These are phyloP conservation scores for Fraxinus quadrangulata DNA, from an alignment of 257 asterid genomes.

Conservation along the genomic window DNA sequence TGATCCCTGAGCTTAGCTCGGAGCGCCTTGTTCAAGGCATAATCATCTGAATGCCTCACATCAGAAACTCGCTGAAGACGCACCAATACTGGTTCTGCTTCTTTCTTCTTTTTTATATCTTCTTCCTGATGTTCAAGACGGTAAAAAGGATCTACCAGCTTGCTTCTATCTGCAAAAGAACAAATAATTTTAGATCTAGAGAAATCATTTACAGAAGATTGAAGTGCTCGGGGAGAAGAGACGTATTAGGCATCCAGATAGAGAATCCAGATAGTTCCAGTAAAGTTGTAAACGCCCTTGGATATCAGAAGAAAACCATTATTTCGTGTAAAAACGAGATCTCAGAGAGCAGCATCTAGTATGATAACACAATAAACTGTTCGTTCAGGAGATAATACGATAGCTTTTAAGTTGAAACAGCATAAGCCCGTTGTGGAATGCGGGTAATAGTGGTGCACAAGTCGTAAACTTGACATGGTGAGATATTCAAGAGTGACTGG, in stretches of 20 bases:
- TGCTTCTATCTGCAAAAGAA: conserved; percentile 56
- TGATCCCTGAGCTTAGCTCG: conserved; percentile 80
- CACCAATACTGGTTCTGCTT: conserved; percentile 87
- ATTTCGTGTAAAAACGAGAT: too few relatives aligned
- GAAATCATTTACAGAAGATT: neutral
- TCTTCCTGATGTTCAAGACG: conserved; percentile 95
- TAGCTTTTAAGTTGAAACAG: neutral
- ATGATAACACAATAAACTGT: neutral
- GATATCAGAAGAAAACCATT: too few relatives aligned
- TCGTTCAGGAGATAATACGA: neutral
- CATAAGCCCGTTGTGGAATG: too few relatives aligned
- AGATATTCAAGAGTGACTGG: neutral
- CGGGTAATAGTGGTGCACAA: neutral
- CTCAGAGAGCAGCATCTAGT: neutral
- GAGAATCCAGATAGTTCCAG: too few relatives aligned
- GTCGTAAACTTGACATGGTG: neutral
- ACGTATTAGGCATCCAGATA: too few relatives aligned
- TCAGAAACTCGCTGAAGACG: conserved; percentile 88
- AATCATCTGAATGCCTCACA: conserved; percentile 78
- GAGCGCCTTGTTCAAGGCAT: conserved; percentile 77
- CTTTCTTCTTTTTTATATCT: conserved; percentile 87
- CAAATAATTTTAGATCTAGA: neutral
- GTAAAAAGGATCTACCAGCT: conserved; percentile 83
- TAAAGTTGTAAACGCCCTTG: too few relatives aligned
- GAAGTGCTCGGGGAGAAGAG: too few relatives aligned